Percentiles rank a stretch among this genome's conserved stretches.
Evolutionary conservation across 352 stramenopile species (phyloP).

Genomic region (Globisporangium acanthophoron): DNA sequence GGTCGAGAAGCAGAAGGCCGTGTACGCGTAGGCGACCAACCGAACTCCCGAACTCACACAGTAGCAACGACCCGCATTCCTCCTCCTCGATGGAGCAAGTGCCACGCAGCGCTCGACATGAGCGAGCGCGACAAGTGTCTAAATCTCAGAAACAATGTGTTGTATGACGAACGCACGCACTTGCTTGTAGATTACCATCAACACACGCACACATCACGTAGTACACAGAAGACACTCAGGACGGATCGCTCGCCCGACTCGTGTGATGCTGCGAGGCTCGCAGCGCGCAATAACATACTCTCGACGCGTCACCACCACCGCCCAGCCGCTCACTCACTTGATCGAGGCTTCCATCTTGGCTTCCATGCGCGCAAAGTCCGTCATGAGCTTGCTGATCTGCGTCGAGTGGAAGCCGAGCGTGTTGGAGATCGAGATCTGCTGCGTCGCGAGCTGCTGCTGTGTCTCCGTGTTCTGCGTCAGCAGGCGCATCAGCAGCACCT

Average conservation of each 20-base stretch:
- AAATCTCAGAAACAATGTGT: not conserved
- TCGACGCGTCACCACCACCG: not conserved
- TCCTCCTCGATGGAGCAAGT: too few species aligned
- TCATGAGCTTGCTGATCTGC: conserved; percentile 75
- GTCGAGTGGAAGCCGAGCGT: conserved; percentile 62
- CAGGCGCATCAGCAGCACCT: conserved; percentile 70
- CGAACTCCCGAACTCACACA: too few species aligned
- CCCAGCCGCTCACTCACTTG: conserved; percentile 8
- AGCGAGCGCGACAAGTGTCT: not conserved
- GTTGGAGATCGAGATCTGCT: conserved; percentile 64
- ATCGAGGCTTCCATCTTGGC: conserved; percentile 61
- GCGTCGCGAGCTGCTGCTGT: conserved; percentile 71
- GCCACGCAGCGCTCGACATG: too few species aligned
- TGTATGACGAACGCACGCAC: not conserved
- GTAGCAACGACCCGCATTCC: too few species aligned
- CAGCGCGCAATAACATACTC: conserved; percentile 10
- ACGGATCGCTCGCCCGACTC: too few species aligned
- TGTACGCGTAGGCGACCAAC: conserved; percentile 54
- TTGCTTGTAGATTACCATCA: not conserved
- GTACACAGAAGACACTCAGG: not conserved
- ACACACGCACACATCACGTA: not conserved
- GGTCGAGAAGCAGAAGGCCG: conserved; percentile 77
- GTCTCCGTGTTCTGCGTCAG: conserved; percentile 82
- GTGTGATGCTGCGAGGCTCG: not conserved
- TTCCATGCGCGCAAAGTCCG: conserved; percentile 70